These are phyloP conservation scores for Xylogone sp. DNA, from an alignment of 2,329 filamentous ascomycete genomes.

Conservation along the genomic window DNA sequence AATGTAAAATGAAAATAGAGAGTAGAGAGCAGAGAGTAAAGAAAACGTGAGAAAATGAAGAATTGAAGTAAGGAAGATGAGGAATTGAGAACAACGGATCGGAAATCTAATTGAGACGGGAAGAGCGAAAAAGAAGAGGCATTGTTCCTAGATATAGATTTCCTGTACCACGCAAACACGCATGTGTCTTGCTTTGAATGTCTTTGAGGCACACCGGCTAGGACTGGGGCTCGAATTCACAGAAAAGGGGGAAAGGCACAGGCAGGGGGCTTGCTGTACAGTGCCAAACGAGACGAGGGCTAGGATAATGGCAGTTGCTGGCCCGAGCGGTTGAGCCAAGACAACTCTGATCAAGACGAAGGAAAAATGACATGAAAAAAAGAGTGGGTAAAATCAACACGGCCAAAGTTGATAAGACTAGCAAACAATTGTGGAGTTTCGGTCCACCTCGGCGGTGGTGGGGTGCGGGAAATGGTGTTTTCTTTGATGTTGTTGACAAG, in stretches of 20 bases:
- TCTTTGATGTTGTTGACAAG: neutral
- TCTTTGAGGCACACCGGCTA: neutral
- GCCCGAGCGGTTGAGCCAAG: neutral
- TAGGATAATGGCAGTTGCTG: neutral
- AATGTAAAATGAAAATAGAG: constrained; percentile 3
- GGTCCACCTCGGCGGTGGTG: neutral
- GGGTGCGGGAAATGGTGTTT: neutral
- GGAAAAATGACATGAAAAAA: neutral
- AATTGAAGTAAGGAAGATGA: constrained; percentile 4
- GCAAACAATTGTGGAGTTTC: neutral
- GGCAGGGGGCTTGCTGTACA: neutral
- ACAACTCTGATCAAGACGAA: neutral
- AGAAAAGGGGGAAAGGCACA: neutral
- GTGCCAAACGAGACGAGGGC: neutral
- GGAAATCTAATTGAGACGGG: neutral
- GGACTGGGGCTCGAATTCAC: neutral
- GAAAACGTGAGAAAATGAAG: neutral
- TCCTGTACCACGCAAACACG: neutral
- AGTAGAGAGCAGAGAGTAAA: neutral
- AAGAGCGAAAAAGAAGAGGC: constrained; percentile 1
- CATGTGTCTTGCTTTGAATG: neutral
- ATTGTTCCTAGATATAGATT: constrained; percentile 8
- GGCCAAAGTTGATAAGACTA: neutral
- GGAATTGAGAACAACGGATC: neutral
- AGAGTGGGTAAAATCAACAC: neutral